phyloP scores from a whole-genome alignment of 306 rosid genomes.

The Sechiopsis laciniata region DNA sequence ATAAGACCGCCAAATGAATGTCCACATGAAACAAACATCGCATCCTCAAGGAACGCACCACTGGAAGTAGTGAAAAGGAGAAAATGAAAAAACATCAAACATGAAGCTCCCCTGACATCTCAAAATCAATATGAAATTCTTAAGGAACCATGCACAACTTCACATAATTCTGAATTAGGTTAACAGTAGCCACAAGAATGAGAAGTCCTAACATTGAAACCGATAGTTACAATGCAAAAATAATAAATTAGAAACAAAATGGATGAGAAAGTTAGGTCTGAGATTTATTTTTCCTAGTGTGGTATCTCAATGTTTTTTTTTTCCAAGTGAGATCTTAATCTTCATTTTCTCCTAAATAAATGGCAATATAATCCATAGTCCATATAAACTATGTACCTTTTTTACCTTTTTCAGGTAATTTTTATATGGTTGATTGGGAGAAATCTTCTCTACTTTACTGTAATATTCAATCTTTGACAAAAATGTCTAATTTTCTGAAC shows the following conservation, averaged over 20 bases:
- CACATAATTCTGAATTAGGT: not conserved
- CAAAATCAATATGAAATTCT: not conserved
- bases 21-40: slow-evolving; percentile 88
- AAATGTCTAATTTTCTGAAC: not conserved
- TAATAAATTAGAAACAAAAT: not conserved
- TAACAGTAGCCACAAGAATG: not conserved
- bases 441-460: not conserved
- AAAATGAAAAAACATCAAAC: slow-evolving; percentile 22
- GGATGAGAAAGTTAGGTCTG: not conserved
- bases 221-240: not conserved
- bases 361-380: not conserved
- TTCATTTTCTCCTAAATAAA: not conserved
- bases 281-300: not conserved
- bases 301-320: not conserved
- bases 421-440: not conserved
- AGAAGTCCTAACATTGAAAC: not conserved
- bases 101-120: not conserved
- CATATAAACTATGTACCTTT: not conserved
- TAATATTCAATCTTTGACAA: not conserved
- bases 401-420: not conserved
- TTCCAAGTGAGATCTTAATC: not conserved
- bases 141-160: not conserved
- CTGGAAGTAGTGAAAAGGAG: slow-evolving; percentile 31
- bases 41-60: slow-evolving; percentile 92
- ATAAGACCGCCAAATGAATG: slow-evolving; percentile 96